A percentile compares a stretch with the other conserved stretches of the same genome.
Conservation (phyloP, 2,329 filamentous ascomycete genomes). For the Claviceps lovelessii region DNA sequence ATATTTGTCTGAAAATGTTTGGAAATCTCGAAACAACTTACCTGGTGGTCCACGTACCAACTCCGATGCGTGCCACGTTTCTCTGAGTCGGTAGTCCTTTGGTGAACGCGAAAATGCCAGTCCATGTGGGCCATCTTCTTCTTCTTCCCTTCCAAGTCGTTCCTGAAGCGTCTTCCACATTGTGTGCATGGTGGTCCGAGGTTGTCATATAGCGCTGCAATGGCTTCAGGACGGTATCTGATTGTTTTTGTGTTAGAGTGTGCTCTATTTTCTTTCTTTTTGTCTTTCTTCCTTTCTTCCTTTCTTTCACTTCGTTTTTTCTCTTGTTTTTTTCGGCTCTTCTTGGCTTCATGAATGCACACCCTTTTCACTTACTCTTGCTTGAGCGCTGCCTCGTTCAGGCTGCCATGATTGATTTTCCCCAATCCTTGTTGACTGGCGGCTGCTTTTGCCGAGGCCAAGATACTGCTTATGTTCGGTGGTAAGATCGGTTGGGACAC, state of each 20-base stretch:
- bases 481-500: constrained; percentile 19
- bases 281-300: constrained; percentile 8
- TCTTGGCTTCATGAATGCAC: background rate
- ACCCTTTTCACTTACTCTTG: constrained; percentile 40
- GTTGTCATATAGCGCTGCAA: constrained; percentile 63
- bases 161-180: constrained; percentile 75
- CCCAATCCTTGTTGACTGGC: constrained; percentile 12
- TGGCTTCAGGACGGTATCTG: constrained; percentile 56
- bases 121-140: constrained; percentile 89
- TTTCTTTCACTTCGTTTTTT: constrained; percentile 4
- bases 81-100: constrained; percentile 71
- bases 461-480: constrained; percentile 22
- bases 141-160: constrained; percentile 61
- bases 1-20: background rate
- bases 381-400: constrained; percentile 57
- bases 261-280: constrained; percentile 11
- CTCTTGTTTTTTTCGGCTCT: background rate
- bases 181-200: constrained; percentile 79
- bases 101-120: constrained; percentile 94
- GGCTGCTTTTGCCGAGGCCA: constrained; percentile 19
- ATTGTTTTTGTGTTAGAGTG: background rate
- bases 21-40: constrained; percentile 26
- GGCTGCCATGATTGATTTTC: constrained; percentile 36
- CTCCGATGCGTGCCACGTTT: constrained; percentile 80
- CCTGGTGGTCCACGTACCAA: constrained; percentile 85